A percentile compares a stretch with the other conserved stretches of the same genome.
Evolutionary conservation across 192 early-diverging fungal genomes (phyloP).

Genomic region (Rhizophagus clarus): DNA sequence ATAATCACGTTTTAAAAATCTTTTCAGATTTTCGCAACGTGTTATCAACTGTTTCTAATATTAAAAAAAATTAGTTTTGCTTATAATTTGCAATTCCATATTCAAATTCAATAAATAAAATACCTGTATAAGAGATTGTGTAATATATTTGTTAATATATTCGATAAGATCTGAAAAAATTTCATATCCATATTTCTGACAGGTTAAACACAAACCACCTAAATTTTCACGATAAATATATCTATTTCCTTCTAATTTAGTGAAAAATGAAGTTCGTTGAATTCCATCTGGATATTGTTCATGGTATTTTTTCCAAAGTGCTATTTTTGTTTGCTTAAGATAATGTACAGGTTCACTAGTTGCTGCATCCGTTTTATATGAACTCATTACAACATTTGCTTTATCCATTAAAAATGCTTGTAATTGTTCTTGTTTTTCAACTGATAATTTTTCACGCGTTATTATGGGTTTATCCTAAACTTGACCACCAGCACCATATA

Average conservation of each 20-base stretch:
- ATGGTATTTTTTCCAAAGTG: neutral
- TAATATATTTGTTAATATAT: neutral
- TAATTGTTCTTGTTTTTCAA: too few relatives aligned
- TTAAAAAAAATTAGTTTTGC: neutral
- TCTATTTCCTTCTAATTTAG: neutral
- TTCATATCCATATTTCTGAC: neutral
- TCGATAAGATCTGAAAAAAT: neutral
- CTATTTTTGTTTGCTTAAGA: neutral
- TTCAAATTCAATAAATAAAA: neutral
- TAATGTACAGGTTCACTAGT: too few relatives aligned
- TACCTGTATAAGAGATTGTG: neutral
- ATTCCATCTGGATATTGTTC: constrained; percentile 1
- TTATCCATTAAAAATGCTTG: too few relatives aligned
- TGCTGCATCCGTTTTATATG: too few relatives aligned
- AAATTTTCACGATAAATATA: constrained; percentile 5
- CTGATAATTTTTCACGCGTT: too few relatives aligned
- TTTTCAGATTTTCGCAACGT: neutral
- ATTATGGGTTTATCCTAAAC: too few relatives aligned
- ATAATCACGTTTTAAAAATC: constrained; percentile 1
- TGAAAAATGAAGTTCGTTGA: neutral
- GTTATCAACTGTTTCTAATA: neutral
- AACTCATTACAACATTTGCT: too few relatives aligned
- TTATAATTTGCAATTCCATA: neutral
- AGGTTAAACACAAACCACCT: too few relatives aligned
- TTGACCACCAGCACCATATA: too few relatives aligned